phyloP scores from a whole-genome alignment of 805 yeast species.

The Starmerella gropengiesseri region DNA sequence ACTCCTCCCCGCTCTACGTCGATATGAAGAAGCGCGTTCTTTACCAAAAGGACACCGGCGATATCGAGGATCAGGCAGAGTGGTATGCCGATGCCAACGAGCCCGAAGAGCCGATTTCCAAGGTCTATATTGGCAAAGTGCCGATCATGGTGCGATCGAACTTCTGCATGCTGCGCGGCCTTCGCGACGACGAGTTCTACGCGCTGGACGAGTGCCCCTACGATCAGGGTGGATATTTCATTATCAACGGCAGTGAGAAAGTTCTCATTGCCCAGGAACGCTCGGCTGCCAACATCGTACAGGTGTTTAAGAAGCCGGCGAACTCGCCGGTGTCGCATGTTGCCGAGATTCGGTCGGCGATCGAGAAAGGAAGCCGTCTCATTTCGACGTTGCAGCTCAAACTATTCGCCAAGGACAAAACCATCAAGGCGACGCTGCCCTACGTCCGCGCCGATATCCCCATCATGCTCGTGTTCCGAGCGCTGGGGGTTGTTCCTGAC shows the following conservation, averaged over 20 bases:
- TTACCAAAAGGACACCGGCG: slow-evolving; percentile 24
- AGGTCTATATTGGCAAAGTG: slow-evolving; percentile 89
- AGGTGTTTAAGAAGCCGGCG: slow-evolving; percentile 94
- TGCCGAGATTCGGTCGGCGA: slow-evolving; percentile 93
- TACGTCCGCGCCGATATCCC: slow-evolving; percentile 96
- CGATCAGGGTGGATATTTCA: slow-evolving; percentile 99
- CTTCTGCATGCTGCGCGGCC: slow-evolving; percentile 83
- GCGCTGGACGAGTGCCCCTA: slow-evolving; percentile 97
- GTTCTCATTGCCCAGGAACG: slow-evolving; percentile 98
- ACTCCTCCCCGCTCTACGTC: slow-evolving; percentile 90
- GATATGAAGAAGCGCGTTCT: slow-evolving; percentile 88
- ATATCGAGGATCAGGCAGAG: slow-evolving; percentile 36
- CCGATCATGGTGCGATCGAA: slow-evolving; percentile 97
- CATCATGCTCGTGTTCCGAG: slow-evolving; percentile 92
- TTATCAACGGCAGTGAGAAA: slow-evolving; percentile 96
- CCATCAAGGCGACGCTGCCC: slow-evolving; percentile 91
- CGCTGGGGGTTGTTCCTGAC: slow-evolving; percentile 96
- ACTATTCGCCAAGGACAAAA: slow-evolving; percentile 66
- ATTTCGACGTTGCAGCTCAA: slow-evolving; percentile 91
- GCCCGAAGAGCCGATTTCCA: slow-evolving; percentile 61
- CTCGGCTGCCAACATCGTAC: slow-evolving; percentile 96
- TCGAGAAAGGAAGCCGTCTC: slow-evolving; percentile 93
- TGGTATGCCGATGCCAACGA: slow-evolving; percentile 51
- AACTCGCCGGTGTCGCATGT: slow-evolving; percentile 93
- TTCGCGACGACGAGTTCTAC: slow-evolving; percentile 86